Evolutionary conservation across 139 green algal species (phyloP), one percentile per base, ranked within the genome.

Genomic region (Trebouxia sp.): DNA sequence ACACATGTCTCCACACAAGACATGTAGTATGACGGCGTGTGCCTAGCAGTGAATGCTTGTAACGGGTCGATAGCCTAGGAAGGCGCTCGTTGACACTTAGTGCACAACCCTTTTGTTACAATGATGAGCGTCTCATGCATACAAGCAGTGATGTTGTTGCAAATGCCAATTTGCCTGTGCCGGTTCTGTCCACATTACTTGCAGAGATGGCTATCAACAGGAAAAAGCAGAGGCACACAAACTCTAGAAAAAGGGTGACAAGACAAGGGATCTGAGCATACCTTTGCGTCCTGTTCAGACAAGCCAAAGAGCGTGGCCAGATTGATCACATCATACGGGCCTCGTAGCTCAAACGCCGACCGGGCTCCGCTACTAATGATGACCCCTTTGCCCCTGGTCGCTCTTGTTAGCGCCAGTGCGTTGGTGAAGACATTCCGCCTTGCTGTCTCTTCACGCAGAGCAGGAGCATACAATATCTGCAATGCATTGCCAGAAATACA

Each of bases 261-360:
- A 11, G 6, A 1, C 1, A 38, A 24, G 45, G 28, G 11, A 26
- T 37, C 4, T 1, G 3, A 32, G 3, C 65, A 48, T 28, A 80
- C 83, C 84, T 88, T 85, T 38, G 90, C 90, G 75, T 92, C 83
- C 48, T 86, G 72, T 32, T 86, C 72, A 0, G 11, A 83, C 22
- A 94, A 69, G 8, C 91, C 91, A 45, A 93, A 82, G 56, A 94
- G 77, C 0, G 80, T 87, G 5, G 70, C 87, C 78, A 94, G 56
- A 74, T 92, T 91, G 62, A 81, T 45, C 9, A 94, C 67, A 47
- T 94, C 91, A 76, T 90, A 81, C 1, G 90, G 88, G 0, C 85
- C 88, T 2, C 91, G 76, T 58, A 94, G 77, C 83, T 94, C 91
- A 50, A 86, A 85, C 6, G 78, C 83, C n/a, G 78, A 77, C 7